A percentile compares a stretch with the other conserved stretches of the same genome.
Evolutionary conservation across 345 rosid species (phyloP).

Genomic region (Eucalyptus urophylla): DNA sequence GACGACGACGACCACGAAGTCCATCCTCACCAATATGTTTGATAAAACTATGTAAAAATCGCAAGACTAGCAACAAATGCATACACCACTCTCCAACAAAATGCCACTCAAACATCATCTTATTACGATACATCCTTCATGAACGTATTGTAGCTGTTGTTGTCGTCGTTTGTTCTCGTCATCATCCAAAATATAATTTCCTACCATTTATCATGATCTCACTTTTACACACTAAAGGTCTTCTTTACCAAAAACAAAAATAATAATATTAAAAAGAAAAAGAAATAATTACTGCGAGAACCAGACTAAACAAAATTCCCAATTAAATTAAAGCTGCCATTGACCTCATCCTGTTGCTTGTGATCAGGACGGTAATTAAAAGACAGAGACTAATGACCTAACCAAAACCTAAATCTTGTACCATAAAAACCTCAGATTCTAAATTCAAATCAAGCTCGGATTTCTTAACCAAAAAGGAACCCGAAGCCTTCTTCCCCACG

Average conservation of each 20-base stretch:
- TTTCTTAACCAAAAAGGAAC: background rate
- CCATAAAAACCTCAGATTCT: background rate
- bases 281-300: background rate
- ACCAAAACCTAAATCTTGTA: background rate
- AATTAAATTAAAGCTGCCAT: background rate
- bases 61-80: background rate
- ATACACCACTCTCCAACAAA: background rate
- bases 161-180: fast-evolving
- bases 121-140: fast-evolving
- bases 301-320: background rate
- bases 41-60: background rate
- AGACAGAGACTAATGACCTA: background rate
- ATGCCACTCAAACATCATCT: background rate
- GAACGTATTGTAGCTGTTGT: fast-evolving
- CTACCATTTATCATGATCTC: background rate
- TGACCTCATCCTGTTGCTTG: background rate
- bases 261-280: too few species aligned
- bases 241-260: too few species aligned
- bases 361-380: background rate
- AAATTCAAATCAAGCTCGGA: background rate
- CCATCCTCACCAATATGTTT: background rate
- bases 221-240: too few species aligned
- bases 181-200: too few species aligned
- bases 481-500: background rate
- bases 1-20: background rate